Evolutionary conservation across 805 yeast species (phyloP), one percentile per base, ranked within the genome.

Genomic region (Debaryomyces maramus): DNA sequence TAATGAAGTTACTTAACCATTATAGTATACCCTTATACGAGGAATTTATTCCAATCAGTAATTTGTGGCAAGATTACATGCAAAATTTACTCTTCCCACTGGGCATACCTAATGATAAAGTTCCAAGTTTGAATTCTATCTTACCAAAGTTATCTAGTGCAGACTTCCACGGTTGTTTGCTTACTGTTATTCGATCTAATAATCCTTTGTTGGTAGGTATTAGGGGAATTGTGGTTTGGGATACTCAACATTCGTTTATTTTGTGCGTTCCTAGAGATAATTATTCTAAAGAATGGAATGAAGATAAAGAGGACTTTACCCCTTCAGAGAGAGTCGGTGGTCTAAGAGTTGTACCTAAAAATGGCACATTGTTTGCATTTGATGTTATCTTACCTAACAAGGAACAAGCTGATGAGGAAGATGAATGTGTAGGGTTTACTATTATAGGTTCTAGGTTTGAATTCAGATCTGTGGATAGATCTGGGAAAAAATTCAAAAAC

Each of bases 221-320:
- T 22, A 48, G 67, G 27, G 97, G 97, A 0, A 85, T 89, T 4
- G 86, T 89, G 2, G 65, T 87, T 2, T 86, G 93, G 85, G 97
- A 89, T 56, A 76, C 91, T 6, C 88, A 85, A 56, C 79, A 80
- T 48, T 75, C 77, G 44, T 83, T 87, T 53, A 73, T 87, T 2
- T 53, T 88, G 34, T 80, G 81, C 9, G 74, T 81, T 1, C 75
- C 75, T 3, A 55, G 75, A 32, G 52, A 53, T 7, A 60, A 58
- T 18, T 56, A 57, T 36, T 35, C 56, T 34, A 53, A 45, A 29
- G 65, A 57, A 42, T 68, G 73, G 73, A 67, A 61, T 41, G 45
- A 55, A 56, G 3, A 43, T 17, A 34, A 62, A 26, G 38, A 24
- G 7, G 36, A 43, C 19, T 8, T 52, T 44, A 44, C 61, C 5